Base-by-base conservation (phyloP, 768 basidiomycete genomes). In the Boletus rex-veris region DNA sequence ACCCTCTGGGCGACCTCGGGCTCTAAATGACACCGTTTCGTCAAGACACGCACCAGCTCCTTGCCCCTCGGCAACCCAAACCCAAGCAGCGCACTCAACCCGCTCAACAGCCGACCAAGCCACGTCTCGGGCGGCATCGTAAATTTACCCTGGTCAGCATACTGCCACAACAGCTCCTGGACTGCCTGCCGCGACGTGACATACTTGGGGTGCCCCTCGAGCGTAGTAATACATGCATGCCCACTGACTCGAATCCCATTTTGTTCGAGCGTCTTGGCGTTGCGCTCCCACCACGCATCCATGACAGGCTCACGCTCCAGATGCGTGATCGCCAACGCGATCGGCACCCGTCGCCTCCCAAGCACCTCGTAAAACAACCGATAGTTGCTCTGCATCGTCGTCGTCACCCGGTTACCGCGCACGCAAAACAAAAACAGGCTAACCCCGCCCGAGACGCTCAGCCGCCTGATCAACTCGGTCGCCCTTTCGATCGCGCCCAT, bases 291-390 rank as follows among this genome's bases (percentile, higher is more conserved):
- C 70, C 71, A 71, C 7, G 48, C 51, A 21, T 71, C 68, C 70
- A 72, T 71, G 41, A 45, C 40, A 1, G 3, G 26, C 37, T 71
- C 70, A 2, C 65, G 52, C 48, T 75, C 75, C 5, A 77, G 65
- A 24, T 75, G 72, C 0, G 74, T 77, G 10, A 78, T 57, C 21
- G 67, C 73, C 16, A 77, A 48, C 4, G 73, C 65, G 36, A 72
- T 68, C 18, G 76, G 77, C 12, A 77, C 76, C 31, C 65, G 51
- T 30, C 55, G 55, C 48, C 58, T 64, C 38, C 77, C 77, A 5
- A 78, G 71, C 35, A 76, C 67, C 45, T 77, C 69, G 38, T 68
- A 58, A 60, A 77, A 76, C 16, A 77, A 53, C 3, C 59, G 52
- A 28, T 70, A 74, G 39, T 72, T 74, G 43, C 53, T 69, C 54